Evolutionary conservation across 148 eudicot species (phyloP), one percentile per base, ranked within the genome.

Genomic region (Arctostaphylos glauca): DNA sequence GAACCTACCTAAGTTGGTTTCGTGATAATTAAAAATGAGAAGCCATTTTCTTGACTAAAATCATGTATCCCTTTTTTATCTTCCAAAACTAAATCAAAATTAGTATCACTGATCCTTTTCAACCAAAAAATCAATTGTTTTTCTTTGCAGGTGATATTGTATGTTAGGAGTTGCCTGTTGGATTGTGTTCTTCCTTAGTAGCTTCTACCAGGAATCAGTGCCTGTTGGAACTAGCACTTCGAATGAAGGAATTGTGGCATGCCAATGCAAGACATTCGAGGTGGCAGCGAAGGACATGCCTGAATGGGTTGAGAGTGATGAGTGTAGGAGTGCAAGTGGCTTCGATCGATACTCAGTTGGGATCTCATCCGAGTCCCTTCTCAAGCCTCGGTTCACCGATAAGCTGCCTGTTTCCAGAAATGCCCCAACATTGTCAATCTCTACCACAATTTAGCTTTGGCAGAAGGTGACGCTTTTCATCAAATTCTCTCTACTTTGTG

Each of bases 361-460:
- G 6, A 89, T 89, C 78, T 87, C 91, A 3, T 85, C 89, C 4
- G 91, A 85, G 62, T 8, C 88, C 14, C 89, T 89, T 10, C 59
- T 85, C 4, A 89, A 89, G 46, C 46, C 91, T 2, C 78, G 7
- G 0, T 81, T 85, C 82, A 78, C 82, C 0, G 80, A 75, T 46
- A 89, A 78, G 44, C 85, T 87, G 74, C 79, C 9, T 89, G 91
- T n/a, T 85, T 64, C 77, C 58, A 70, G 16, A 80, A 82, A 59
- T 89, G 91, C 81, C 89, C 87, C 48, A 89, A 89, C 81, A 83
- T 89, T 47, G 78, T 87, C 59, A 86, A 89, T 80, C 89, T 89
- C 49, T 89, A 85, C 84, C 14, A 83, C 60, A 87, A 83, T 77
- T 75, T 89, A 46, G 91, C 91, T 60, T 38, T 82, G 9, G 91